phyloP scores from a whole-genome alignment of 257 asterid species.

The Solanum acaule region DNA sequence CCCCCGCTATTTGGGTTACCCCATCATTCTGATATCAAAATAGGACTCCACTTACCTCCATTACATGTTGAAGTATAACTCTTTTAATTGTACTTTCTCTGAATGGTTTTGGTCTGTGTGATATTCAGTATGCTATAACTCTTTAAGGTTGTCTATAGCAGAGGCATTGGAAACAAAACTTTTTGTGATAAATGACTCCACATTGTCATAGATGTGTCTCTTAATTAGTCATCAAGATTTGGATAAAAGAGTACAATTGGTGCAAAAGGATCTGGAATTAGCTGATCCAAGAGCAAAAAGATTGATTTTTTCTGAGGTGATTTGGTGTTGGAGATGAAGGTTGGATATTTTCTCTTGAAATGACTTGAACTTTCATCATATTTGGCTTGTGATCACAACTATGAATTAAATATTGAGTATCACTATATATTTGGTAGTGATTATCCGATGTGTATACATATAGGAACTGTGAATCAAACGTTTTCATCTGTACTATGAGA shows the following conservation, averaged over 20 bases:
- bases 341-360: slow-evolving; percentile 37
- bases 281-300: slow-evolving; percentile 49
- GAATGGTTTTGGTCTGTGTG: no score
- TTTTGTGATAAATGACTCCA: no score
- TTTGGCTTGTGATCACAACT: background rate
- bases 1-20: background rate
- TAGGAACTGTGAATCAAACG: no score
- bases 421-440: no score
- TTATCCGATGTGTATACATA: no score
- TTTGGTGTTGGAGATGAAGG: slow-evolving; percentile 62
- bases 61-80: background rate
- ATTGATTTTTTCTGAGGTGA: slow-evolving; percentile 39
- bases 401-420: no score
- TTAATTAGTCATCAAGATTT: slow-evolving; percentile 5
- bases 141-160: no score
- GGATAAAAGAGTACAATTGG: slow-evolving; percentile 54
- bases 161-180: no score
- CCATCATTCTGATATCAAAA: background rate
- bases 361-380: slow-evolving; percentile 12
- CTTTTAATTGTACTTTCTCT: background rate
- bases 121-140: no score
- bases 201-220: no score
- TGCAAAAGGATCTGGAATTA: slow-evolving; percentile 68
- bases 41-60: background rate
- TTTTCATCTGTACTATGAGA: background rate